Conservation (phyloP, 2,329 filamentous ascomycete genomes). For the Trichoderma pleuroti region DNA sequence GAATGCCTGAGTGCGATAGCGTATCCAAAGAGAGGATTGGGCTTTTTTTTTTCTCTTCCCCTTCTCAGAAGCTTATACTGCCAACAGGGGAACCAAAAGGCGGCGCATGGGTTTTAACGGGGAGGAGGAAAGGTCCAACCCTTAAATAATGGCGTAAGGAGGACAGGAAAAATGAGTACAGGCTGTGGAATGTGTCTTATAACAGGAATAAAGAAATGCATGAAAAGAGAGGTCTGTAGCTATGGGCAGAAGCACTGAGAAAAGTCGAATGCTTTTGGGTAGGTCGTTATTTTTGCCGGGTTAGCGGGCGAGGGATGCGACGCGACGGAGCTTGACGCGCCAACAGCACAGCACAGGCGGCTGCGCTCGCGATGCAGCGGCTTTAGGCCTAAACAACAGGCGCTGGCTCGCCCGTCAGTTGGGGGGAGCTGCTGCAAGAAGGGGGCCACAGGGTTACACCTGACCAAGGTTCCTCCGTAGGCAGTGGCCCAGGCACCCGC, state of each 20-base stretch:
- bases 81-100: neutral
- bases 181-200: neutral
- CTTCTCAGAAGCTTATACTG: neutral
- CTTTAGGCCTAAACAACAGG: neutral
- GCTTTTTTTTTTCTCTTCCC: neutral
- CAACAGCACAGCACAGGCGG: neutral
- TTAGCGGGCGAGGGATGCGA: neutral
- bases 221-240: neutral
- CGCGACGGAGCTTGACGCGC: constrained; percentile 18
- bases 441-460: constrained; percentile 24
- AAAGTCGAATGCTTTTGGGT: neutral
- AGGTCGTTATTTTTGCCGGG: neutral
- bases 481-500: constrained; percentile 30
- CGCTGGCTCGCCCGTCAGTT: neutral
- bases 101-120: neutral
- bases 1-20: neutral
- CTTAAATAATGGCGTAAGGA: neutral
- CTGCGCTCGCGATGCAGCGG: constrained; percentile 13
- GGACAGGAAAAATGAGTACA: neutral
- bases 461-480: constrained; percentile 26
- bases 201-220: neutral
- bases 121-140: neutral
- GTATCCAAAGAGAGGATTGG: constrained; percentile 11
- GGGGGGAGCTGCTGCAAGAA: neutral
- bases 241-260: neutral